Base-by-base conservation (phyloP, 2,329 filamentous ascomycete species). In the Chaetothyriales sp. region DNA sequence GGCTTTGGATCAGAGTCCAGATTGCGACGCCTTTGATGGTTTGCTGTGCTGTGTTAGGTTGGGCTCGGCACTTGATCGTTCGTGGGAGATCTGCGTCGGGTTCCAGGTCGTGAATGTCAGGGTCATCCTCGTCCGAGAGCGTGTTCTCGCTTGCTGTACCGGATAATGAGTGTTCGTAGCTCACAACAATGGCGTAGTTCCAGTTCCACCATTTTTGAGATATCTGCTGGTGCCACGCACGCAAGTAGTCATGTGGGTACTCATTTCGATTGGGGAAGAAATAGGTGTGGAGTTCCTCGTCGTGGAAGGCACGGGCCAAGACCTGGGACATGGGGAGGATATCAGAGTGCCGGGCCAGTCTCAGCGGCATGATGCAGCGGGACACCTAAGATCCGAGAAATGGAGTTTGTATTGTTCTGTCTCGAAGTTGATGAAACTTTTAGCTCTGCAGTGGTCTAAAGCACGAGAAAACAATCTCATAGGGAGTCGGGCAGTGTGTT, bases 231-330 rank as follows among this genome's bases (percentile, higher is more conserved):
- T 33, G 4, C 43, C 44, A 51, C 13, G 44, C 49, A 7, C 49
- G 18, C 2, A 51, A n/a, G 25, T 51, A 47, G 29, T 51, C 49
- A 37, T 18, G 22, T 10, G 49, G 49, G 40, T 47, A 51, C 8
- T 51, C 43, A 9, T 25, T 20, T 25, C 49, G 49, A 18, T 46
- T 15, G n/a, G 49, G 49, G 44, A 51, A 51, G 18, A 51, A 46
- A 33, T 51, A 46, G 19, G 29, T 43, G 29, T 51, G 43, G n/a
- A 51, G 28, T 33, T 51, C 44, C 43, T 51, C 49, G n/a, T 47
- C 44, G 18, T 46, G 47, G 44, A 51, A 51, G 18, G 18, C 29
- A 6, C 20, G 13, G 8, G 49, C 44, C 15, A 51, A 19, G 2
- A 47, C 20, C 4, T 47, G 18, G n/a, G 29, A 19, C 20, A 51